phyloP scores from a whole-genome alignment of 2,329 filamentous ascomycete genomes.

The Didymella pinodella region DNA sequence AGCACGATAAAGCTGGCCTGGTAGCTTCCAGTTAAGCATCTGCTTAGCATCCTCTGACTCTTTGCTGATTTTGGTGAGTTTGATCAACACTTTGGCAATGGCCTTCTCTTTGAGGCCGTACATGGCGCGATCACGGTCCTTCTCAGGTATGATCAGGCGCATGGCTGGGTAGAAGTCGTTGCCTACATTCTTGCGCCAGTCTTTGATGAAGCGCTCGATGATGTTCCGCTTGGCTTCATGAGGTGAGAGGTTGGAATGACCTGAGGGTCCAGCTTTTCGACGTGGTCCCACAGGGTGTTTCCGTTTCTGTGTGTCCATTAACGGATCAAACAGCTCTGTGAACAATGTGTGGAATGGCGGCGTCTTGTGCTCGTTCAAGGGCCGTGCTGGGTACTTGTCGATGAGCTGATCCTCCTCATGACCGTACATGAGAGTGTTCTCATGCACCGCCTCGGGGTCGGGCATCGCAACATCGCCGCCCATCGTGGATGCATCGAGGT shows the following conservation, averaged over 20 bases:
- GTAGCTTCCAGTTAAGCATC: constrained; percentile 90
- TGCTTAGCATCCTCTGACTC: constrained; percentile 88
- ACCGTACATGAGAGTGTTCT: constrained; percentile 60
- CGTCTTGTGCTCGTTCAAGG: constrained; percentile 80
- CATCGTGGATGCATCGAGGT: constrained; percentile 37
- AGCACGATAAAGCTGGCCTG: constrained; percentile 63
- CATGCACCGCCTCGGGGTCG: constrained; percentile 54
- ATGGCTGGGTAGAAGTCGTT: constrained; percentile 93
- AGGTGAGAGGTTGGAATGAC: constrained; percentile 67
- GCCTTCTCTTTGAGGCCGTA: constrained; percentile 94
- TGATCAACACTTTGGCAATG: constrained; percentile 89
- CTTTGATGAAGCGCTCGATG: constrained; percentile 83
- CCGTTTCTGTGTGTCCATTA: constrained; percentile 78
- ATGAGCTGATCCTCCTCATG: constrained; percentile 56
- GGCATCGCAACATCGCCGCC: constrained; percentile 46
- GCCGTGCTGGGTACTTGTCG: constrained; percentile 75
- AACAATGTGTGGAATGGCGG: constrained; percentile 84
- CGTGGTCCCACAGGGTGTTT: constrained; percentile 63
- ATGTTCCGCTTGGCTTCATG: constrained; percentile 82
- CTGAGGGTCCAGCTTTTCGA: constrained; percentile 68
- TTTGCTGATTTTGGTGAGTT: constrained; percentile 89
- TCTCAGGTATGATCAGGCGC: constrained; percentile 88
- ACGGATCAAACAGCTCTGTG: constrained; percentile 79
- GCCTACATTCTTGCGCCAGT: constrained; percentile 89
- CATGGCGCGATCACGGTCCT: constrained; percentile 89